Conservation (phyloP, 352 stramenopile species). For the Hyaloperonospora brassicae region DNA sequence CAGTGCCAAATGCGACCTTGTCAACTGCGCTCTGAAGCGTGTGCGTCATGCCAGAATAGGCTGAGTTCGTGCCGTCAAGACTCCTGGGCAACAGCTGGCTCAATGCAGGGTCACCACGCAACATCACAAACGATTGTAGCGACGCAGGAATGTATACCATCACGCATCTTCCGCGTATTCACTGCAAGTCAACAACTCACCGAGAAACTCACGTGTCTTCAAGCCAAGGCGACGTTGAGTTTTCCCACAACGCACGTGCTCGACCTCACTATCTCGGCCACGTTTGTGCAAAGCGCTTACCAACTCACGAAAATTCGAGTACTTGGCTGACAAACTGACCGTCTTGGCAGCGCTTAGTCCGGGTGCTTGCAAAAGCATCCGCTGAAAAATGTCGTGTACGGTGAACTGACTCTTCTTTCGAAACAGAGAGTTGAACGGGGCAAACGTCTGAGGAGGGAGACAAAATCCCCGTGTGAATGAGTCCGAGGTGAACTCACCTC, state of each 20-base stretch:
- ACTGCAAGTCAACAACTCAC: slow-evolving; percentile 26
- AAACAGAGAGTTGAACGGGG: slow-evolving; percentile 65
- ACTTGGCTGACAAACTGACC: slow-evolving; percentile 30
- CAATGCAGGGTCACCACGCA: too few relatives aligned
- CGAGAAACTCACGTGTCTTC: slow-evolving; percentile 29
- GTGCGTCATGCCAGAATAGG: too few relatives aligned
- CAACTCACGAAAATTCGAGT: slow-evolving; percentile 49
- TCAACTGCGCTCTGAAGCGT: too few relatives aligned
- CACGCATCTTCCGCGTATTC: slow-evolving; percentile 28
- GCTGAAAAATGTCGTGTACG: slow-evolving; percentile 66
- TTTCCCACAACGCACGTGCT: slow-evolving; percentile 43
- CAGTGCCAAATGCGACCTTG: too few relatives aligned
- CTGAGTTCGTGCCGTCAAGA: too few relatives aligned
- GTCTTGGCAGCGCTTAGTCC: slow-evolving; percentile 52
- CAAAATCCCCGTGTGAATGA: slow-evolving; percentile 38
- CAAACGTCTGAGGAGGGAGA: slow-evolving; percentile 36
- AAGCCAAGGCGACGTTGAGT: slow-evolving; percentile 37
- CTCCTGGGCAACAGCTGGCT: too few relatives aligned
- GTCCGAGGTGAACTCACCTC: slow-evolving; percentile 1
- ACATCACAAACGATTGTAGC: too few relatives aligned
- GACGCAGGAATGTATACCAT: not conserved
- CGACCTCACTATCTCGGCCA: slow-evolving; percentile 29
- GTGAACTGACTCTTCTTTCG: slow-evolving; percentile 70
- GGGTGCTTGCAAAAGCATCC: slow-evolving; percentile 77
- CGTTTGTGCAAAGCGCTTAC: slow-evolving; percentile 27